A percentile compares a stretch with the other conserved stretches of the same genome.
Evolutionary conservation across 139 green algal species (phyloP).

Genomic region (Monoraphidium neglectum): DNA sequence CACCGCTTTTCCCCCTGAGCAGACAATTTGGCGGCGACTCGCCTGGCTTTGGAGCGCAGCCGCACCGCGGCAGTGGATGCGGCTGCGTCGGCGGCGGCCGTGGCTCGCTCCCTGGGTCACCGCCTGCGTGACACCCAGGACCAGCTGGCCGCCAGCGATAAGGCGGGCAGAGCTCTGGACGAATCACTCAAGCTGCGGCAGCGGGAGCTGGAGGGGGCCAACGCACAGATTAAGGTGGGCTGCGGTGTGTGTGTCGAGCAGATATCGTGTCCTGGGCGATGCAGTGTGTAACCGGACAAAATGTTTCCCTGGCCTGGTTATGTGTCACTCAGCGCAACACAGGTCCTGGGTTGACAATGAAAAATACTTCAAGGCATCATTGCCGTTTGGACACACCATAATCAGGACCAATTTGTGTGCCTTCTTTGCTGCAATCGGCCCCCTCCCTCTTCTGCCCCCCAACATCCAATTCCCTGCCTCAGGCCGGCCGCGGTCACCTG

Average conservation of each 20-base stretch:
- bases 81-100: not conserved
- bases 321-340: too few relatives aligned
- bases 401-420: not conserved
- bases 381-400: too few relatives aligned
- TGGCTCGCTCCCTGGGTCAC: not conserved
- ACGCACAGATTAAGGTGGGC: conserved; percentile 24
- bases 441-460: too few relatives aligned
- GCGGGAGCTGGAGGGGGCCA: conserved; percentile 31
- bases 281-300: too few relatives aligned
- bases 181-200: conserved; percentile 1
- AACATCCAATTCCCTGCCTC: too few relatives aligned
- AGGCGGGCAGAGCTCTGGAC: not conserved
- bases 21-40: not conserved
- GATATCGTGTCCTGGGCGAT: too few relatives aligned
- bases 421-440: not conserved
- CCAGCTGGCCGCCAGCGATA: not conserved
- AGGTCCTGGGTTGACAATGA: too few relatives aligned
- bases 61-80: conserved; percentile 16
- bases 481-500: conserved; percentile 20
- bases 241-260: too few relatives aligned
- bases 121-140: not conserved
- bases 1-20: not conserved
- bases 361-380: too few relatives aligned
- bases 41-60: conserved; percentile 8
- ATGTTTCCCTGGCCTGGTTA: too few relatives aligned